Evolutionary conservation across 352 stramenopile genomes (phyloP).

Genomic region (Globisporangium rhizosaccharum): DNA sequence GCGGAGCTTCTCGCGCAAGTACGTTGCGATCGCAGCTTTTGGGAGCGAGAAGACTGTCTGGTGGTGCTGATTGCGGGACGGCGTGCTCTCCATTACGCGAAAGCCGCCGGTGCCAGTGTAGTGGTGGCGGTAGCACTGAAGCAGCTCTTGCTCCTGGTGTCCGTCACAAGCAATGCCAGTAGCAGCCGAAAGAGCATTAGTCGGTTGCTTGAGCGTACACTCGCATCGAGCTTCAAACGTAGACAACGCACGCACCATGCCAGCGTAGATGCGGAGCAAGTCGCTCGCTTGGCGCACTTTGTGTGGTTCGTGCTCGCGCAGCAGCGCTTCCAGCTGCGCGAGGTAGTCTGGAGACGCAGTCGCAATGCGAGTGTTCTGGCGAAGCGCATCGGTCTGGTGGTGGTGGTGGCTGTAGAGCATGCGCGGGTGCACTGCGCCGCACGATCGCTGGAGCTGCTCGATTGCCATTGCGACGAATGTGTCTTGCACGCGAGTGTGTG

Average conservation of each 20-base stretch:
- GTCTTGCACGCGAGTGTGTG: neutral
- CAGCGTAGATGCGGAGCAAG: conserved; percentile 42
- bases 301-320: conserved; percentile 42
- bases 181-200: neutral
- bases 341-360: conserved; percentile 6
- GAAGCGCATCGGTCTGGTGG: neutral
- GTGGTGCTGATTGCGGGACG: conserved; percentile 9
- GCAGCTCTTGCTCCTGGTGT: conserved; percentile 41
- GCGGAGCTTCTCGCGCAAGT: conserved; percentile 45
- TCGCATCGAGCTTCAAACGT: neutral
- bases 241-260: conserved; percentile 23
- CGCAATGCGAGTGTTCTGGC: neutral
- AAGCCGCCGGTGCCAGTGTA: conserved; percentile 47
- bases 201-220: neutral
- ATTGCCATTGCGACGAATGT: neutral
- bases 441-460: neutral
- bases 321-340: conserved; percentile 32
- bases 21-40: conserved; percentile 46
- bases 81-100: conserved; percentile 15
- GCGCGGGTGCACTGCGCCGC: neutral
- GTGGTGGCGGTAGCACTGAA: conserved; percentile 64
- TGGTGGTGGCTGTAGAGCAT: neutral
- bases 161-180: no score
- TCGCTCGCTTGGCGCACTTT: conserved; percentile 28
- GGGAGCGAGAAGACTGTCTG: conserved; percentile 41